A percentile compares a stretch with the other conserved stretches of the same genome.
Evolutionary conservation across 306 rosid species (phyloP).

Genomic region (Castanopsis chinensis): DNA sequence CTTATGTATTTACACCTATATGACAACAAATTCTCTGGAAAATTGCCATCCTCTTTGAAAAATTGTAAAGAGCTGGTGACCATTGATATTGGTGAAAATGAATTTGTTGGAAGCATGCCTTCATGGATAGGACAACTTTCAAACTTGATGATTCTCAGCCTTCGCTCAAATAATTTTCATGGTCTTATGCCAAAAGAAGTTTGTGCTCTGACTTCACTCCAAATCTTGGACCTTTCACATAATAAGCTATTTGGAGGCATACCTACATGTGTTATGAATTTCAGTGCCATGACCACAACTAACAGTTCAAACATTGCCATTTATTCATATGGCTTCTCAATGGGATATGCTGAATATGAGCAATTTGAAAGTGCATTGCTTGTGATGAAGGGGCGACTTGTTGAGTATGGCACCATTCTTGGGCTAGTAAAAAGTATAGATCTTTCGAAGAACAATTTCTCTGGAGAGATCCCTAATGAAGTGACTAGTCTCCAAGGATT

Average conservation of each 20-base stretch:
- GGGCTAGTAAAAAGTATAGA: neutral
- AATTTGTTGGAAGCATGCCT: constrained; percentile 27
- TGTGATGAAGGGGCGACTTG: neutral
- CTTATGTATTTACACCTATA: neutral
- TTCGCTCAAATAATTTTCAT: constrained; percentile 4
- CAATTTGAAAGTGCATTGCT: neutral
- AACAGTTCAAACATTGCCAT: neutral
- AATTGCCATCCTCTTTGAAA: constrained; percentile 11
- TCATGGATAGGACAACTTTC: constrained; percentile 10
- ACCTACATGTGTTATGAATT: constrained; percentile 13
- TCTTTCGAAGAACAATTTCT: neutral
- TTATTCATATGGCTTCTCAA: neutral
- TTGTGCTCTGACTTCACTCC: neutral
- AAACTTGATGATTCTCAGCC: constrained; percentile 12
- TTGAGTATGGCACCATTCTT: neutral
- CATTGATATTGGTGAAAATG: constrained; percentile 29
- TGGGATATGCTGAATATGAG: too few species aligned
- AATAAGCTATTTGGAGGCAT: neutral
- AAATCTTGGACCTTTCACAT: constrained; percentile 11
- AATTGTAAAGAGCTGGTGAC: neutral
- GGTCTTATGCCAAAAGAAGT: constrained; percentile 18
- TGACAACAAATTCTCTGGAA: neutral
- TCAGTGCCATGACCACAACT: neutral
- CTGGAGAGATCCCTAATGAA: neutral
- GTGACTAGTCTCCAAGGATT: neutral